phyloP scores from a whole-genome alignment of 257 asterid genomes.

The Fraxinus pennsylvanica region DNA sequence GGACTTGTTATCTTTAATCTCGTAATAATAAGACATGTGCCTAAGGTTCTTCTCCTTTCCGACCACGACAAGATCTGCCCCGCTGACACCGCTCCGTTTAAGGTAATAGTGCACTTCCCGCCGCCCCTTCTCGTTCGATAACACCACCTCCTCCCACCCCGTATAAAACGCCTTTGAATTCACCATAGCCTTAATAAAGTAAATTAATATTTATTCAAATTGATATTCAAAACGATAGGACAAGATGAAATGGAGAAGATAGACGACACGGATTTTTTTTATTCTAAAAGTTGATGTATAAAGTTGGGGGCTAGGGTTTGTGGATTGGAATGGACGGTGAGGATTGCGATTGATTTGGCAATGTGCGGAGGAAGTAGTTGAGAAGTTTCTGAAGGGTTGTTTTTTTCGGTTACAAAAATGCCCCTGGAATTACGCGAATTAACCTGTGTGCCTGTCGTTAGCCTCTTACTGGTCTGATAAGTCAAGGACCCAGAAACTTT shows the following conservation, averaged over 20 bases:
- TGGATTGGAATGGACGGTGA: constrained; percentile 32
- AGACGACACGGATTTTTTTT: constrained; percentile 4
- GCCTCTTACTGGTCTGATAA: too few relatives aligned
- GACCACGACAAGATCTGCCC: constrained; percentile 71
- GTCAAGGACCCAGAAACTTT: too few relatives aligned
- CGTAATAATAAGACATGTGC: constrained; percentile 50
- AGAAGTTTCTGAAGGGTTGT: background rate
- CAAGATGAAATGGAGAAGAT: constrained; percentile 19
- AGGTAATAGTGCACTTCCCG: constrained; percentile 71
- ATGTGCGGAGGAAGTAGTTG: background rate
- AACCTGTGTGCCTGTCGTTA: background rate
- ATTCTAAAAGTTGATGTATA: constrained; percentile 31
- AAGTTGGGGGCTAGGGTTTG: constrained; percentile 42
- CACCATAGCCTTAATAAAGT: constrained; percentile 34
- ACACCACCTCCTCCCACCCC: constrained; percentile 65
- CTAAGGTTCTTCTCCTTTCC: constrained; percentile 64
- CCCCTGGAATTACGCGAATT: background rate
- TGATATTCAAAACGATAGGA: constrained; percentile 8
- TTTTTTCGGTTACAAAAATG: background rate
- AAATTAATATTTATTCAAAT: background rate
- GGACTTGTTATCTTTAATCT: constrained; percentile 28
- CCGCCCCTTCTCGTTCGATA: constrained; percentile 55
- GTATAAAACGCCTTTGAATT: constrained; percentile 43
- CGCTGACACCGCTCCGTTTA: constrained; percentile 37
- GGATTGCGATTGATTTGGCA: constrained; percentile 29